These are phyloP conservation scores for Mrakia frigida DNA, from an alignment of 768 basidiomycete genomes.

Conservation along the genomic window DNA sequence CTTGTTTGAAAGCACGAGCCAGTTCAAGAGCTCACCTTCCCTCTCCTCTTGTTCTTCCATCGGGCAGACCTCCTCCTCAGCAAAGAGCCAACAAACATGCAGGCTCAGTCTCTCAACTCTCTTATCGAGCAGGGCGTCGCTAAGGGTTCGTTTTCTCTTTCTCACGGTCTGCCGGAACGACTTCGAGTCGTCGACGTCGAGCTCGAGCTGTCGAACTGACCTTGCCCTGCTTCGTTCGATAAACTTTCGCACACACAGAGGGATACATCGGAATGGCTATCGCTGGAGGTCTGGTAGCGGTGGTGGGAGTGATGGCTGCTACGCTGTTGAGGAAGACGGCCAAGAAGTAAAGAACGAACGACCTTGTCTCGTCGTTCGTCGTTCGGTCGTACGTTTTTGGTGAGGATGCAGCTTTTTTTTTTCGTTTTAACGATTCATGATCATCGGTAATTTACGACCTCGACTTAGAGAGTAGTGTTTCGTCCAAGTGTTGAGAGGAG, in stretches of 20 bases:
- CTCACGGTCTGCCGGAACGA: background rate
- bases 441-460: too few relatives aligned
- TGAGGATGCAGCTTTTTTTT: too few relatives aligned
- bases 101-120: slow-evolving; percentile 76
- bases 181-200: too few relatives aligned
- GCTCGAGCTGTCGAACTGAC: background rate
- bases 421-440: too few relatives aligned
- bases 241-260: slow-evolving; percentile 54
- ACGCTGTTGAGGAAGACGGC: slow-evolving; percentile 38
- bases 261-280: slow-evolving; percentile 99
- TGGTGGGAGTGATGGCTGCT: slow-evolving; percentile 53
- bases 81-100: slow-evolving; percentile 88
- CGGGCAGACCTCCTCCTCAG: slow-evolving; percentile 69
- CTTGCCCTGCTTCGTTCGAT: background rate
- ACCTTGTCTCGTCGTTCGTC: too few relatives aligned
- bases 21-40: too few relatives aligned
- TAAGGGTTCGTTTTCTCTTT: slow-evolving; percentile 54
- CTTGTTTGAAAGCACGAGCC: slow-evolving; percentile 5
- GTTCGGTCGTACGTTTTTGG: too few relatives aligned
- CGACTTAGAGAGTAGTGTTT: too few relatives aligned
- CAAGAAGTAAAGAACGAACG: slow-evolving; percentile 17
- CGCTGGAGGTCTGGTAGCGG: slow-evolving; percentile 79
- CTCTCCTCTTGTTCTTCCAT: background rate
- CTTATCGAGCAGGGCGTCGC: slow-evolving; percentile 82
- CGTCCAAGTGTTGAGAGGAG: too few relatives aligned